Evolutionary conservation across 164 flowering plant genomes (phyloP).

Genomic region (Magnolia changhungtana): DNA sequence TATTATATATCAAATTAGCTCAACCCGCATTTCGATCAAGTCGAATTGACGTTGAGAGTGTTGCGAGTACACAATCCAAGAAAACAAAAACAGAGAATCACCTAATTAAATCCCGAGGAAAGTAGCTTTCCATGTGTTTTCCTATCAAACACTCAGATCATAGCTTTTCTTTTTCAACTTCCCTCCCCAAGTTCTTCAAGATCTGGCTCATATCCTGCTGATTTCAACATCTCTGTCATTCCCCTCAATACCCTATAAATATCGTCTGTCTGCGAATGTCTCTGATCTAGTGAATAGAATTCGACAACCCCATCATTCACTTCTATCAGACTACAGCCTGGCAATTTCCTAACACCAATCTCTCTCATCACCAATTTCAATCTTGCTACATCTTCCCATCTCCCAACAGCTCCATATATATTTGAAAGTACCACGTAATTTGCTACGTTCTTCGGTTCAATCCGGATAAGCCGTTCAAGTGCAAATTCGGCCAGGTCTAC

Average conservation of each 20-base stretch:
- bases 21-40: too few species aligned
- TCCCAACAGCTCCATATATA: slow-evolving; percentile 47
- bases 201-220: slow-evolving; percentile 27
- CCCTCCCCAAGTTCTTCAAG: slow-evolving; percentile 14
- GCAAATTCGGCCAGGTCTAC: slow-evolving; percentile 54
- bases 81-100: too few species aligned
- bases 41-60: too few species aligned
- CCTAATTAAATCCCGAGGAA: too few species aligned
- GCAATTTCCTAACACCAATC: slow-evolving; percentile 45
- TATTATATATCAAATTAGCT: too few species aligned
- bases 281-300: slow-evolving; percentile 59
- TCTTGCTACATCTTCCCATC: slow-evolving; percentile 51
- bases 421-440: slow-evolving; percentile 64
- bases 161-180: background rate
- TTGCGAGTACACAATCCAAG: too few species aligned
- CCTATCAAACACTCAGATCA: background rate
- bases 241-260: slow-evolving; percentile 46
- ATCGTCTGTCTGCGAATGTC: slow-evolving; percentile 40
- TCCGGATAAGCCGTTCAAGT: slow-evolving; percentile 38
- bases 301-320: slow-evolving; percentile 42
- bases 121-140: slow-evolving; percentile 39
- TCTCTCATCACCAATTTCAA: slow-evolving; percentile 56
- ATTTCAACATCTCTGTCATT: slow-evolving; percentile 37
- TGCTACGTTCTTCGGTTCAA: slow-evolving; percentile 64
- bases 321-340: slow-evolving; percentile 68